Base-by-base conservation (phyloP, 768 basidiomycete species). In the Porpolomopsis calyptriformis region DNA sequence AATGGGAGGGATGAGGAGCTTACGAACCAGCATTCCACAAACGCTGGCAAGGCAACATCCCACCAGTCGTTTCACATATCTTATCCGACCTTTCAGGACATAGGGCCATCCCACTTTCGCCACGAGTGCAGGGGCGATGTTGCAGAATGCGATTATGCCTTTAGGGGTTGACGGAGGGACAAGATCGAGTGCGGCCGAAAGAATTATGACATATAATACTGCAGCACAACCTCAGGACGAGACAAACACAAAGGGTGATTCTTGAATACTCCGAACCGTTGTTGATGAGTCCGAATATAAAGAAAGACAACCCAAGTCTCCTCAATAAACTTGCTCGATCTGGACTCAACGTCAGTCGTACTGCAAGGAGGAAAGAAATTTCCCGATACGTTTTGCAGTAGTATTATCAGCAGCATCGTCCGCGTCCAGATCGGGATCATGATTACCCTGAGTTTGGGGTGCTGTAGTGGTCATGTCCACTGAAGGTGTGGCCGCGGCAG, bases 201-300 rank as follows among this genome's bases (percentile, higher is more conserved):
- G 77, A 50, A 98, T 96, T 50, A 98, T 85, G 29, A 99, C 94
- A 64, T 98, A 96, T 47, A 94, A 71, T 4, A 96, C 91, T 91
- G 51, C 0, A 48, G 18, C 37, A 26, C 22, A 34, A 42, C 4
- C 39, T 48, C 7, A 51, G 37, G 20, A 42, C 44, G 16, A 36
- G 44, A 27, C 46, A 24, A 45, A 20, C 14, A n/a, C 22, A 10
- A 22, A 24, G 38, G 4, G 40, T 19, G 26, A 48, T 27, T 10
- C 23, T 38, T 40, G 33, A 7, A 4, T 16, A n/a, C 9, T 4
- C 47, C 59, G 19, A 20, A 85, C 90, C 89, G 56, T 96, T 94
- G 59, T 96, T 96, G 47, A 93, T 83, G 19, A 93, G 73, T 4
- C 92, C 92, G 55, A 94, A 94, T 31, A 91, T 66, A 63, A 92